A percentile compares a stretch with the other conserved stretches of the same genome.
phyloP scores from a whole-genome alignment of 371 early-diverging fungal species.

The Lichtheimia hyalospora region DNA sequence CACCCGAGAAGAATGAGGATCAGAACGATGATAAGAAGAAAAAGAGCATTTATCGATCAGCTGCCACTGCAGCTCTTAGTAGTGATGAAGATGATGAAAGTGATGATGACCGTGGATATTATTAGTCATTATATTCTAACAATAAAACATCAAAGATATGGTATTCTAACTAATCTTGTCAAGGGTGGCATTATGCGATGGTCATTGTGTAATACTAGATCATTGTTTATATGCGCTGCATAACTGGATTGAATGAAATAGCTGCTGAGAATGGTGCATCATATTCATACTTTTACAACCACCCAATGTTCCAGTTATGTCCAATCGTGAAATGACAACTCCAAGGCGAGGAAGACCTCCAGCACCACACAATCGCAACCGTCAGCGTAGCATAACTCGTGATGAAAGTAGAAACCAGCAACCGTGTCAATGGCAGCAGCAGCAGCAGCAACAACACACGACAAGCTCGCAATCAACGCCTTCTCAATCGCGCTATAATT shows the following conservation, averaged over 20 bases:
- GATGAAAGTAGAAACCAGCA: neutral
- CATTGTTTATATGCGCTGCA: no score
- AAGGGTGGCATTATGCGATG: no score
- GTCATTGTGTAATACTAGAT: no score
- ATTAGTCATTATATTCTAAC: slow-evolving; percentile 12
- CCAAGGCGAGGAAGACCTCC: slow-evolving; percentile 2
- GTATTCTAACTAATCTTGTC: no score
- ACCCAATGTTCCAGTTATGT: neutral
- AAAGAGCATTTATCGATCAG: slow-evolving; percentile 44
- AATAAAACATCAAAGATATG: no score
- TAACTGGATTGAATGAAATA: no score
- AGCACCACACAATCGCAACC: neutral
- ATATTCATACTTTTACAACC: no score
- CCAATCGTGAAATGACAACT: neutral
- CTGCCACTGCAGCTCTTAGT: slow-evolving; percentile 57
- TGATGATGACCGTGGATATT: slow-evolving; percentile 50
- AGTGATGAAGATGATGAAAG: slow-evolving; percentile 59
- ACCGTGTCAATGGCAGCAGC: neutral
- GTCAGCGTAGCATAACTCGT: neutral
- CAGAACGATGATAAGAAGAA: slow-evolving; percentile 20
- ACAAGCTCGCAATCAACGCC: no score
- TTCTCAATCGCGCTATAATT: no score
- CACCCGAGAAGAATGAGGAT: slow-evolving; percentile 32
- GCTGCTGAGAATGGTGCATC: no score
- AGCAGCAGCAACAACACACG: neutral